Evolutionary conservation across 2,329 filamentous ascomycete species (phyloP).

Genomic region (Onygenales sp.): DNA sequence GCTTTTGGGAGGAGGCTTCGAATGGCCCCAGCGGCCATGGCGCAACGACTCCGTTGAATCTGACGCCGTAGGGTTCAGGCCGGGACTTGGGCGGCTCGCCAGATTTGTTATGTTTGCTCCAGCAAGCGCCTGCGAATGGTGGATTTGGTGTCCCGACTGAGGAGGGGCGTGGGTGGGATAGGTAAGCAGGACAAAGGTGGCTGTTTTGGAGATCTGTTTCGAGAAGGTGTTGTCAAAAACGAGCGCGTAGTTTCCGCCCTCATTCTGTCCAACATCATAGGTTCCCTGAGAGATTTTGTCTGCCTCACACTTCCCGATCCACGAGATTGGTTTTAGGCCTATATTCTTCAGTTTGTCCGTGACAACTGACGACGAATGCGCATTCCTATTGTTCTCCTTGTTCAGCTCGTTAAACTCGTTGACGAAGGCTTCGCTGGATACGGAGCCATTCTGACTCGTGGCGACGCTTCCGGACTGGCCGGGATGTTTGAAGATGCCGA

Average conservation of each 20-base stretch:
- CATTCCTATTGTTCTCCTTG: slow-evolving; percentile 22
- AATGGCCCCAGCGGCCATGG: slow-evolving; percentile 18
- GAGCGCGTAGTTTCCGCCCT: slow-evolving; percentile 88
- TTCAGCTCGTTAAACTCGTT: slow-evolving; percentile 23
- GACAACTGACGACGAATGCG: slow-evolving; percentile 62
- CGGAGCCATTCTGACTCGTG: slow-evolving; percentile 22
- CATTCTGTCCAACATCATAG: slow-evolving; percentile 63
- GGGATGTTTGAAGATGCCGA: slow-evolving; percentile 95
- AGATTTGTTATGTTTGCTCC: slow-evolving; percentile 4
- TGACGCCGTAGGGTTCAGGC: slow-evolving; percentile 29
- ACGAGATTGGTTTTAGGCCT: slow-evolving; percentile 56
- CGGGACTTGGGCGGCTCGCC: slow-evolving; percentile 23
- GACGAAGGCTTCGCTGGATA: neutral
- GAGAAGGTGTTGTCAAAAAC: slow-evolving; percentile 99
- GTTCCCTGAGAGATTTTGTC: slow-evolving; percentile 90
- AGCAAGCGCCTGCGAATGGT: slow-evolving; percentile 45
- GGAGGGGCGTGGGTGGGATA: slow-evolving; percentile 65
- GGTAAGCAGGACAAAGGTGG: slow-evolving; percentile 87
- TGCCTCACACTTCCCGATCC: slow-evolving; percentile 92
- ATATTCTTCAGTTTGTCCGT: slow-evolving; percentile 54
- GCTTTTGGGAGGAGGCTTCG: slow-evolving; percentile 12
- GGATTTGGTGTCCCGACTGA: slow-evolving; percentile 35
- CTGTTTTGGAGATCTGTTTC: slow-evolving; percentile 87
- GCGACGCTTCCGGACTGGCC: slow-evolving; percentile 50
- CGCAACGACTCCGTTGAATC: slow-evolving; percentile 45